These are phyloP conservation scores for Cryptococcus floricola DNA, from an alignment of 1,284 basidiomycete genomes.

Conservation along the genomic window DNA sequence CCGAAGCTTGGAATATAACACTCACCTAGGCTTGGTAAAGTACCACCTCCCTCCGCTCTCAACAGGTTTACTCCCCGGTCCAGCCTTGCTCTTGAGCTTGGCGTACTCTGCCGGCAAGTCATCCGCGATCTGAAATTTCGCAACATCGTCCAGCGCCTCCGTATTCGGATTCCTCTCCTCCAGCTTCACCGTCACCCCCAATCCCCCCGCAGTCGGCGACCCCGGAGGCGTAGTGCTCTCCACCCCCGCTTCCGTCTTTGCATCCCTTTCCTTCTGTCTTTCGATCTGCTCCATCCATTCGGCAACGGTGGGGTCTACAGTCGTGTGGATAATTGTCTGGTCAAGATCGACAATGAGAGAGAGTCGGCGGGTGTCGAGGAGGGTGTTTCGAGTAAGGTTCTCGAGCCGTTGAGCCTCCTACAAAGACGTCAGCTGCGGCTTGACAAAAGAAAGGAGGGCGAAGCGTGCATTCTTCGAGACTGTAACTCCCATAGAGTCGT, in stretches of 20 bases:
- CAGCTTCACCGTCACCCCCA: constrained; percentile 11
- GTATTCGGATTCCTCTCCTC: constrained; percentile 43
- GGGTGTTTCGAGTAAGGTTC: constrained; percentile 68
- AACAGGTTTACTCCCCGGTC: constrained; percentile 46
- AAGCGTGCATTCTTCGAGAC: constrained; percentile 47
- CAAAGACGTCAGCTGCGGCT: constrained; percentile 55
- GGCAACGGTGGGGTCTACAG: constrained; percentile 95
- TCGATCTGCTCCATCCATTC: constrained; percentile 88
- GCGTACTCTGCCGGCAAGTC: constrained; percentile 50
- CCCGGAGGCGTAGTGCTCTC: constrained; percentile 18
- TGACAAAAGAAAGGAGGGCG: constrained; percentile 4
- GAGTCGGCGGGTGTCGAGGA: constrained; percentile 72
- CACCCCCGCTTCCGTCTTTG: constrained; percentile 36
- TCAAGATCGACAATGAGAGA: constrained; percentile 97
- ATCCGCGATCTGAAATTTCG: constrained; percentile 74
- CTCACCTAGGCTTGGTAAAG: constrained; percentile 91
- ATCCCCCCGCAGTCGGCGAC: constrained; percentile 9
- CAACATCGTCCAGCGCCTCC: constrained; percentile 68
- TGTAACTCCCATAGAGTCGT: constrained; percentile 48
- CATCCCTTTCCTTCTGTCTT: constrained; percentile 49
- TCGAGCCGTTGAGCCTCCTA: constrained; percentile 88
- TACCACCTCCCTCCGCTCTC: constrained; percentile 69
- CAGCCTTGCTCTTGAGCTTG: constrained; percentile 39
- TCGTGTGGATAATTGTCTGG: constrained; percentile 98
- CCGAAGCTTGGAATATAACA: constrained; percentile 4